phyloP scores from a whole-genome alignment of 2,329 filamentous ascomycete species.

The Fusarium solani-melongenae region DNA sequence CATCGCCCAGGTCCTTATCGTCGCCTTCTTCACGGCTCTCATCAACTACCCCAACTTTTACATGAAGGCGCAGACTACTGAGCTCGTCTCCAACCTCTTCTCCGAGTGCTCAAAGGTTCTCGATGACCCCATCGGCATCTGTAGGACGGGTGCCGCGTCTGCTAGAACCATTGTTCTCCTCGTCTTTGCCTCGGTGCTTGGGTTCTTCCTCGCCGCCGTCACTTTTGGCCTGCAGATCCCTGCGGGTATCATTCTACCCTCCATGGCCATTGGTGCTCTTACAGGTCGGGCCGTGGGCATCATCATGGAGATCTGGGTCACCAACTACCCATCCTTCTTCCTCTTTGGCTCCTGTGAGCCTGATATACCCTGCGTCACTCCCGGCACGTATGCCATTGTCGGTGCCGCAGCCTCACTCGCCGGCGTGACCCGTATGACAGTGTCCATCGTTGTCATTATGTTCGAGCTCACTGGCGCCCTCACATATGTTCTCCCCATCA shows the following conservation, averaged over 20 bases:
- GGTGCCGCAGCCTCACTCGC: conserved; percentile 94
- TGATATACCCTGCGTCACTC: conserved; percentile 88
- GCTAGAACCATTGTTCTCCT: conserved; percentile 85
- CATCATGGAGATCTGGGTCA: conserved; percentile 88
- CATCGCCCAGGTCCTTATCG: conserved; percentile 80
- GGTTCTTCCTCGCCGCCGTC: conserved; percentile 85
- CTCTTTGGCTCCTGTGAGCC: conserved; percentile 85
- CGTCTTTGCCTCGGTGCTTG: conserved; percentile 82
- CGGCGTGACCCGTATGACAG: conserved; percentile 94
- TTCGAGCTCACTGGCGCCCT: conserved; percentile 97
- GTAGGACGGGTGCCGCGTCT: conserved; percentile 86
- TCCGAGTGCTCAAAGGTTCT: conserved; percentile 85
- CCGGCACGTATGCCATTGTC: conserved; percentile 95
- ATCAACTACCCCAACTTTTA: conserved; percentile 97
- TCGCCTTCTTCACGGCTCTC: conserved; percentile 84
- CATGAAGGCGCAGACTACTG: conserved; percentile 91
- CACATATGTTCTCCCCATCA: conserved; percentile 96
- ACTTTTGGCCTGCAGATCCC: conserved; percentile 96
- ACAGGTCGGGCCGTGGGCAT: conserved; percentile 91
- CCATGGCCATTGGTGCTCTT: conserved; percentile 93
- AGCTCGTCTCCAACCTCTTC: conserved; percentile 92
- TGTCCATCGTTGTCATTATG: conserved; percentile 99
- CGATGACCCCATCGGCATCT: conserved; percentile 90
- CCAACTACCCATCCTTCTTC: conserved; percentile 79
- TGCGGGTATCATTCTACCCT: conserved; percentile 94